Evolutionary conservation across 306 rosid species (phyloP), one percentile per base, ranked within the genome.

Genomic region (Elaeagnus macrophylla): DNA sequence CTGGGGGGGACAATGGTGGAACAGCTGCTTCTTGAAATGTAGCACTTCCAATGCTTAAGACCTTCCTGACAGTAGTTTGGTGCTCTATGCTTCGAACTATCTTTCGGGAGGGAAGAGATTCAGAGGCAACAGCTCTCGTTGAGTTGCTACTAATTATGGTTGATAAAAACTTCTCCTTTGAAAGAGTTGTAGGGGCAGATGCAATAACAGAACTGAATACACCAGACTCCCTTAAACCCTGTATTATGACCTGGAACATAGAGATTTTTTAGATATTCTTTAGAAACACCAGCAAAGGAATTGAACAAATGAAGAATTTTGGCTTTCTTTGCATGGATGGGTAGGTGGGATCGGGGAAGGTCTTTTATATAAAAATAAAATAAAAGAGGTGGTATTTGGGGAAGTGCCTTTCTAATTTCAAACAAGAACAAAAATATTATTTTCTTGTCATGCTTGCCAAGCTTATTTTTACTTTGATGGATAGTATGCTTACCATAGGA

Each of bases 1-100:
- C 81, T 0, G 96, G 97, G 3, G 97, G 87, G 17, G 97, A 78
- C 69, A 75, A 53, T 8, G 96, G 97, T 6, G 97, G 97, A 44
- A 84, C 72, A 5, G 96, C 97, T n/a, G 25, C 62, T 64, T 74
- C 81, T 50, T 79, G 77, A 46, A 59, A 64, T 41, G 67, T 62
- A 16, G 76, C 61, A 59, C 75, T 62, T 66, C 76, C 86, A 39
- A 65, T 38, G 9, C 72, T 75, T 74, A 86, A 70, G 54, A 77
- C 57, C 75, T 64, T 91, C 74, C 96, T 82, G 50, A 48, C 53
- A 57, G 96, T 73, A 56, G 87, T 77, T 54, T 66, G 77, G 56
- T 71, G 47, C 47, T 68, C 79, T 47, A 52, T 53, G 65, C 55
- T 67, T 78, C 67, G 71, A 54, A 67, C 78, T 7, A 54, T 37